Evolutionary conservation across 345 rosid species (phyloP).

Genomic region (Streptanthus diversifolius): DNA sequence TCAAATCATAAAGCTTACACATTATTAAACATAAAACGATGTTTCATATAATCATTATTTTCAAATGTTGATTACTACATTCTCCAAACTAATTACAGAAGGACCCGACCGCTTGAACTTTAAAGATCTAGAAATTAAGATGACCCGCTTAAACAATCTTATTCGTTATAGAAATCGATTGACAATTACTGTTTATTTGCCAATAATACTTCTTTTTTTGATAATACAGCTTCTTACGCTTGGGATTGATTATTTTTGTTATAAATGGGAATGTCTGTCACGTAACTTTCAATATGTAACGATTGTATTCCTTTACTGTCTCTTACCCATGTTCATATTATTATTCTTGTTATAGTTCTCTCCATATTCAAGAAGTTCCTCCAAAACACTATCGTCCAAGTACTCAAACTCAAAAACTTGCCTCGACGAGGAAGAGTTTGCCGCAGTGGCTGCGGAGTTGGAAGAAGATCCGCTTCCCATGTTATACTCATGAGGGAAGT

Average conservation of each 20-base stretch:
- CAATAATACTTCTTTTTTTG: background rate
- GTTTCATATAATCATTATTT: constrained; percentile 1
- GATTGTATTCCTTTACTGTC: constrained; percentile 34
- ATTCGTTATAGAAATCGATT: constrained; percentile 20
- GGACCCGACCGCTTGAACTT: background rate
- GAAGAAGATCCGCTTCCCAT: constrained; percentile 31
- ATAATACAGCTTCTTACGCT: constrained; percentile 4
- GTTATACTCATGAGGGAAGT: constrained; percentile 74
- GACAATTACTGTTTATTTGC: constrained; percentile 4
- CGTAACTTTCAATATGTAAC: background rate
- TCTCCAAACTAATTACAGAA: constrained; percentile 19
- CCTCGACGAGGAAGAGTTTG: constrained; percentile 35
- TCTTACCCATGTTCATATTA: constrained; percentile 52
- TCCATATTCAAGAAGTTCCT: constrained; percentile 58
- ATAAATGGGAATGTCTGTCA: constrained; percentile 12
- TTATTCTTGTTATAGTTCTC: constrained; percentile 17
- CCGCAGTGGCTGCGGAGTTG: background rate
- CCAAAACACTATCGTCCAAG: constrained; percentile 64
- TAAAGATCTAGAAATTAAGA: background rate
- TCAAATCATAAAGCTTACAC: constrained; percentile 4
- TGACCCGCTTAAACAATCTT: constrained; percentile 9
- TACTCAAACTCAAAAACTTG: constrained; percentile 79
- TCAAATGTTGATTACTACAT: constrained; percentile 7
- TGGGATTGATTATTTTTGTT: background rate
- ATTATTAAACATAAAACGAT: background rate